These are phyloP conservation scores for Inga oerstediana DNA, from an alignment of 306 rosid genomes.

Conservation along the genomic window DNA sequence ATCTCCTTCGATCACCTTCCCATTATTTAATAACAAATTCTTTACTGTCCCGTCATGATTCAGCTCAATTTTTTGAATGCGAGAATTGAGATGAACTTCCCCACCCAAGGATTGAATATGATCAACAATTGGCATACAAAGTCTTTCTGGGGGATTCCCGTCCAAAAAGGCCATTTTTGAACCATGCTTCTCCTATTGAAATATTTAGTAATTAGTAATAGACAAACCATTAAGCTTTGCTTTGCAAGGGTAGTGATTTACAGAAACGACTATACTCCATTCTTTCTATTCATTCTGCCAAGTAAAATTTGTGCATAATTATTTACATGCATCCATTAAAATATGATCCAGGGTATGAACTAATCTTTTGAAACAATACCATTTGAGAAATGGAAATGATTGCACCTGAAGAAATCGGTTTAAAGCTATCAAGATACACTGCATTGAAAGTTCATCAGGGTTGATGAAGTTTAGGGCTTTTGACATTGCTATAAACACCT, in stretches of 20 bases:
- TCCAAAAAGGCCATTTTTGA: constrained; percentile 99
- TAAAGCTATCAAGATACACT: constrained; percentile 94
- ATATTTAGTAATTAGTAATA: constrained; percentile 27
- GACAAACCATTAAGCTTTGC: constrained; percentile 20
- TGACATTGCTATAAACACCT: constrained; percentile 99
- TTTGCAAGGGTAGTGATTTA: neutral
- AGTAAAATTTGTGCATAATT: neutral
- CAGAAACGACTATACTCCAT: neutral
- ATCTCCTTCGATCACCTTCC: constrained; percentile 79
- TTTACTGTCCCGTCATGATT: constrained; percentile 84
- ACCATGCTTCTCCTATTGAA: constrained; percentile 90
- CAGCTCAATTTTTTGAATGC: constrained; percentile 82
- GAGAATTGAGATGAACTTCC: constrained; percentile 82
- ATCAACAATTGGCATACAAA: constrained; percentile 87
- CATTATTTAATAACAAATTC: constrained; percentile 68
- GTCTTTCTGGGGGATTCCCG: constrained; percentile 97
- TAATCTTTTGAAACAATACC: constrained; percentile 17
- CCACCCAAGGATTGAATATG: constrained; percentile 88
- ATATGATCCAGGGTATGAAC: constrained; percentile 16
- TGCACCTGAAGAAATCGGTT: constrained; percentile 96
- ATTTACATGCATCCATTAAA: constrained; percentile 21
- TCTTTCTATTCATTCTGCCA: neutral
- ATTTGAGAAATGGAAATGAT: constrained; percentile 29
- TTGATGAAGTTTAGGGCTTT: constrained; percentile 97
- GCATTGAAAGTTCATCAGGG: constrained; percentile 99